These are phyloP conservation scores for Brassica incana DNA, from an alignment of 345 rosid genomes.

Conservation along the genomic window DNA sequence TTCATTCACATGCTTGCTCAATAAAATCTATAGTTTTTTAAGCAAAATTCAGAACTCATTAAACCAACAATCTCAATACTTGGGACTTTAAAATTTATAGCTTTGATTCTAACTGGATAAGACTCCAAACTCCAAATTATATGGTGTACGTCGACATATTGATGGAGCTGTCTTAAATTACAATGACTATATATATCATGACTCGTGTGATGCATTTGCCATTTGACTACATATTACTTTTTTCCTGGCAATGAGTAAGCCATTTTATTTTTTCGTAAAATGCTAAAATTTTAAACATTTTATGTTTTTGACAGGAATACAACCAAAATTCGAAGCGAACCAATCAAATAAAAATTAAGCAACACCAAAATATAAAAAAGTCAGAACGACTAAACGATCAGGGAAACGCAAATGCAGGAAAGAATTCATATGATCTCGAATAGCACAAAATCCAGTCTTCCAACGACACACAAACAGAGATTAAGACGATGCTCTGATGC, in stretches of 20 bases:
- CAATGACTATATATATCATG: not conserved
- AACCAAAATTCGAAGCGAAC: not conserved
- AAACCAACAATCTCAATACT: not conserved
- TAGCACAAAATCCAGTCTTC: too few species aligned
- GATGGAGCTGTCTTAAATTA: not conserved
- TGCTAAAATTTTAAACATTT: too few species aligned
- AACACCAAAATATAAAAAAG: not conserved
- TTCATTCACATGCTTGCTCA: conserved; percentile 28
- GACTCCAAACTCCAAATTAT: not conserved
- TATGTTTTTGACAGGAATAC: not conserved
- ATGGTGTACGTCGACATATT: not conserved
- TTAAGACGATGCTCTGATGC: too few species aligned
- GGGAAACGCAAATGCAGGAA: not conserved
- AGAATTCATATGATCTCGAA: not conserved
- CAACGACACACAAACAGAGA: too few species aligned
- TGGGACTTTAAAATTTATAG: not conserved
- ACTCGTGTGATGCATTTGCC: conserved; percentile 3
- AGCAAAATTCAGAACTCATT: not conserved
- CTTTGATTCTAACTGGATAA: conserved; percentile 12
- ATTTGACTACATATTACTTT: not conserved
- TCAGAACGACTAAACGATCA: not conserved
- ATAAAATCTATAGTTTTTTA: conserved; percentile 17
- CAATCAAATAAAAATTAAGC: too few species aligned
- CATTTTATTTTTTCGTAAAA: not conserved
- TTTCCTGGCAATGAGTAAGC: not conserved